phyloP scores from a whole-genome alignment of 495 filamentous ascomycete genomes.

The Aspergillus sparsus region DNA sequence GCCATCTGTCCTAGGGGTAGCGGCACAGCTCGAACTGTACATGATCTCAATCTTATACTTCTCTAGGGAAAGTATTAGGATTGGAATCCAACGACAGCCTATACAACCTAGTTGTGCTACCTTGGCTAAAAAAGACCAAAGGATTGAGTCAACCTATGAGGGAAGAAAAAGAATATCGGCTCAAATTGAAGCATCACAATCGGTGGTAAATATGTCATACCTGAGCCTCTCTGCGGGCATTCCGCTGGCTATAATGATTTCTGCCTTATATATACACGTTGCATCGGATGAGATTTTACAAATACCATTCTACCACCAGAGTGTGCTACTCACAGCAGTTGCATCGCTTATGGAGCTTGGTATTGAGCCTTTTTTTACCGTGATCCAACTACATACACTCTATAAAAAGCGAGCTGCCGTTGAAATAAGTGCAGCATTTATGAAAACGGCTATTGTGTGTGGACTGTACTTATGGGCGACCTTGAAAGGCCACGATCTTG shows the following conservation, averaged over 20 bases:
- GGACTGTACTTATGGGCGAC: conserved; percentile 60
- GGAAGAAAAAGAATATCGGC: conserved; percentile 21
- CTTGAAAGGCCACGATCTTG: conserved; percentile 50
- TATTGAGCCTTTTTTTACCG: conserved; percentile 81
- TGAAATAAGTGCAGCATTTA: conserved; percentile 75
- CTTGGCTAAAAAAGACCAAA: conserved; percentile 10
- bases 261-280: conserved; percentile 62
- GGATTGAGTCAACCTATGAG: conserved; percentile 10
- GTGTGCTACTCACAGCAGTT: conserved; percentile 68
- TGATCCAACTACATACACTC: conserved; percentile 75
- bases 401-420: conserved; percentile 78
- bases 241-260: conserved; percentile 60
- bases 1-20: conserved; percentile 77
- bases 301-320: conserved; percentile 60
- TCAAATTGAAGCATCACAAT: conserved; percentile 51
- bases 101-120: conserved; percentile 23
- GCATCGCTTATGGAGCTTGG: conserved; percentile 79
- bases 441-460: conserved; percentile 73
- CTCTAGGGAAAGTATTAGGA: conserved; percentile 81
- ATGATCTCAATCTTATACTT: conserved; percentile 88
- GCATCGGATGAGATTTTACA: conserved; percentile 54
- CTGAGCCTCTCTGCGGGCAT: conserved; percentile 71
- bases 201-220: conserved; percentile 85
- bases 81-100: conserved; percentile 80
- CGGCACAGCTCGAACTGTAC: conserved; percentile 87